Evolutionary conservation across 768 basidiomycete species (phyloP).

Genomic region (Kwoniella mangroviensis): DNA sequence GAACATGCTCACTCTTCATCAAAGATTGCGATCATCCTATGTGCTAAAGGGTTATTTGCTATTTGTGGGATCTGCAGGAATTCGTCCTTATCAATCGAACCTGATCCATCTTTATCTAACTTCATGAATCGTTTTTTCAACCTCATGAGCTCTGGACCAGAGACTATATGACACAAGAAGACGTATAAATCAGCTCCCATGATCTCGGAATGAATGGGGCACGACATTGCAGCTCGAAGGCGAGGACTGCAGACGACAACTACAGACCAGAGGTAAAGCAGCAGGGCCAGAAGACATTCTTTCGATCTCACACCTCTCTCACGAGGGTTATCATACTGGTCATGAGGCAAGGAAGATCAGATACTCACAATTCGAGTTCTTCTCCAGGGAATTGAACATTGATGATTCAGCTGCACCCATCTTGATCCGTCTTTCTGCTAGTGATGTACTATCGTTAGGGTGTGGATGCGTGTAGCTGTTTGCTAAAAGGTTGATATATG

Average conservation of each 20-base stretch:
- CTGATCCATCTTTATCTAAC: slow-evolving; percentile 96
- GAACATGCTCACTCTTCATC: slow-evolving; percentile 85
- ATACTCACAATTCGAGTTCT: slow-evolving; percentile 92
- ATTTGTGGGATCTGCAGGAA: slow-evolving; percentile 99
- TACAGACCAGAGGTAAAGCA: too few species aligned
- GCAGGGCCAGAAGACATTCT: not conserved
- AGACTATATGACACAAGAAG: slow-evolving; percentile 67
- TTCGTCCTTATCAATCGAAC: slow-evolving; percentile 97
- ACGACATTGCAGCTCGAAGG: too few species aligned
- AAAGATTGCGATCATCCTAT: slow-evolving; percentile 98
- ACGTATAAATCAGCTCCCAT: not conserved
- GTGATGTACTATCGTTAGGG: not conserved
- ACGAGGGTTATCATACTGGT: not conserved
- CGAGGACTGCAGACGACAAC: too few species aligned
- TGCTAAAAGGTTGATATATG: too few species aligned
- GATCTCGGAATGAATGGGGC: not conserved
- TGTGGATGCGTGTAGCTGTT: too few species aligned
- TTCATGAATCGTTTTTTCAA: slow-evolving; percentile 99
- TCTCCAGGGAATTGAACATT: slow-evolving; percentile 98
- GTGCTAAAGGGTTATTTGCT: slow-evolving; percentile 93
- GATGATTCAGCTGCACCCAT: slow-evolving; percentile 69
- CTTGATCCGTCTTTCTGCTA: slow-evolving; percentile 19
- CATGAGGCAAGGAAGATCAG: not conserved
- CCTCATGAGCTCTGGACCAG: slow-evolving; percentile 86
- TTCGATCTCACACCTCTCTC: too few species aligned